Base-by-base conservation (phyloP, 2,329 filamentous ascomycete genomes). In the Xylaria sp. region DNA sequence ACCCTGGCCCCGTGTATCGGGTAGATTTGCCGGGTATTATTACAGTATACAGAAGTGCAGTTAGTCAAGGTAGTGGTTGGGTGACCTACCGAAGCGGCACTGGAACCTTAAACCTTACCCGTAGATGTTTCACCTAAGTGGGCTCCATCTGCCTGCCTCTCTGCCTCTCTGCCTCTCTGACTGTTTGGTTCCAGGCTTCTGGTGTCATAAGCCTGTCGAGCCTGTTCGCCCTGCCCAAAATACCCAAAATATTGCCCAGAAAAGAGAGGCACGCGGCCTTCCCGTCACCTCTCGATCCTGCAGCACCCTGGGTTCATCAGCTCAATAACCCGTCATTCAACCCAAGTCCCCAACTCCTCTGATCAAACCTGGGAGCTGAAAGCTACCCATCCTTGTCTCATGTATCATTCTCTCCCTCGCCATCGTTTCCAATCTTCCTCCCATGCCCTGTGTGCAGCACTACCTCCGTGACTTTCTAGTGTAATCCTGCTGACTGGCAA, bases 51-150 rank as follows among this genome's bases (percentile, higher is more conserved):
- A n/a, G n/a, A n/a, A n/a, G n/a, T n/a, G n/a, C n/a, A n/a, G n/a
- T n/a, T n/a, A n/a, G n/a, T n/a, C n/a, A n/a, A n/a, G n/a, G n/a
- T 43, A 36, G 63, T 55, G 63, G 61, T 25, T 52, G 45, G 53
- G 36, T 48, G 34, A 36, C 46, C n/a, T n/a, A n/a, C n/a, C 30
- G 28, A 55, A 15, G 30, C 52, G n/a, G 52, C n/a, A 36, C n/a
- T n/a, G n/a, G n/a, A 36, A 32, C 52, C 39, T 41, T 60, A 43
- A 69, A 60, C 63, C 60, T 55, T 50, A 60, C 60, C 45, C 52
- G 36, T 34, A 45, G 60, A 63, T 53, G 71, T 72, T 72, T 72
- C 72, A 72, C 59, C 63, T 50, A 36, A 25, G 71, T 72, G 69
- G 72, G 59, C 61, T 60, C 32, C 39, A 48, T 61, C 61, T 65